Conservation (phyloP, 345 rosid genomes). For the Gossypium sturtianum region DNA sequence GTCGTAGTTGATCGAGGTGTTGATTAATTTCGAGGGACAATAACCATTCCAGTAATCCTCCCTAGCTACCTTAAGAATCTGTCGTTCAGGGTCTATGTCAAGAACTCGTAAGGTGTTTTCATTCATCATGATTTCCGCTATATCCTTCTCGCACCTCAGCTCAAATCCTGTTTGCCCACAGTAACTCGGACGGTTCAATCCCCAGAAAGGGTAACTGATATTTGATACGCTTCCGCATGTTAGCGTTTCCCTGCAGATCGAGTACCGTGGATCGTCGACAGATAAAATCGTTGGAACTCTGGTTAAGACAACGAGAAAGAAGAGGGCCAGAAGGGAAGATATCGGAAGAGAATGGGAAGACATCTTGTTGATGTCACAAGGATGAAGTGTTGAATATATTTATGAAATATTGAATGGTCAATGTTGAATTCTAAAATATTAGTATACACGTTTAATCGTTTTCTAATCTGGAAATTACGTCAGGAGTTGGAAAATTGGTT, state of each 20-base stretch:
- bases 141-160: slow-evolving; percentile 15
- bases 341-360: neutral
- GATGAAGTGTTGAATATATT: neutral
- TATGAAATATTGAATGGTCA: neutral
- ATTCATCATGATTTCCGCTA: slow-evolving; percentile 13
- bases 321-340: neutral
- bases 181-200: slow-evolving; percentile 2
- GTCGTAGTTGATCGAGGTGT: neutral
- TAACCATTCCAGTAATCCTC: slow-evolving; percentile 18
- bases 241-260: slow-evolving; percentile 13
- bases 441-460: neutral
- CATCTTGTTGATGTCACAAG: neutral
- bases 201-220: slow-evolving; percentile 35
- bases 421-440: neutral
- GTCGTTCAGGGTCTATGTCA: neutral
- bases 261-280: neutral
- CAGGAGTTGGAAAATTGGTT: neutral
- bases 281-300: neutral
- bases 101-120: slow-evolving; percentile 6
- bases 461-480: neutral
- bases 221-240: slow-evolving; percentile 21
- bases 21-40: slow-evolving; percentile 2
- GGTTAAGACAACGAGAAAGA: neutral
- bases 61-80: slow-evolving; percentile 17
- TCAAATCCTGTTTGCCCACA: slow-evolving; percentile 27